Evolutionary conservation across 768 basidiomycete genomes (phyloP), one percentile per base, ranked within the genome.

Genomic region (Suillus bovinus): DNA sequence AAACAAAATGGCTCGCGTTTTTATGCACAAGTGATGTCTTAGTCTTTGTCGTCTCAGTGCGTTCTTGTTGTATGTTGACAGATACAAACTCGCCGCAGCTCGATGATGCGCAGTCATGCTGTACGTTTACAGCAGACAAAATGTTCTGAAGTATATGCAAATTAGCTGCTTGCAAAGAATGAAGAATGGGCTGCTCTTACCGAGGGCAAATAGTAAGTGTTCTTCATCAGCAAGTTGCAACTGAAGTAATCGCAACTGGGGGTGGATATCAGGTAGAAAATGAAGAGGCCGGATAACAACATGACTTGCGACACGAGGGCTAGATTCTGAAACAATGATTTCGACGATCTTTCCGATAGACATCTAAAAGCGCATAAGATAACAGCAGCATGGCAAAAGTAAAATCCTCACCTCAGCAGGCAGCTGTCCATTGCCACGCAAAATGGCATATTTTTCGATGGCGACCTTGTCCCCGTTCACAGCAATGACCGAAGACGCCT

Each of bases 51-150:
- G 63, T 68, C 27, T 24, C 52, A 22, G 57, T 61, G 22, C 61
- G 52, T 60, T 68, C 67, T 59, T 68, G 66, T 16, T n/a, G 49
- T 50, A 38, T 17, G 2, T 33, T 33, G 27, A 31, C 36, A 29
- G 31, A 34, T 55, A 34, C 38, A 39, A 33, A 55, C 38, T 55
- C 54, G 16, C 17, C 17, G 17, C 59, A 60, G 29, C 24, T 52
- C 5, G 49, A 29, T 17, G 39, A 27, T 0, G 50, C 57, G 36
- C 69, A 70, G 63, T 67, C 65, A 61, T 69, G 69, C 38, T 69
- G 68, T 20, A 70, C 58, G 61, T 70, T 70, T 27, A 69, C 60
- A n/a, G 63, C 64, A 61, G 66, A 70, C 16, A 62, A 39, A n/a
- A 69, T 39, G 24, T 64, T 60, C 67, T 68, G 61, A 47, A 24